These are phyloP conservation scores for Claviceps maximensis DNA, from an alignment of 2,329 filamentous ascomycete species.

Conservation along the genomic window DNA sequence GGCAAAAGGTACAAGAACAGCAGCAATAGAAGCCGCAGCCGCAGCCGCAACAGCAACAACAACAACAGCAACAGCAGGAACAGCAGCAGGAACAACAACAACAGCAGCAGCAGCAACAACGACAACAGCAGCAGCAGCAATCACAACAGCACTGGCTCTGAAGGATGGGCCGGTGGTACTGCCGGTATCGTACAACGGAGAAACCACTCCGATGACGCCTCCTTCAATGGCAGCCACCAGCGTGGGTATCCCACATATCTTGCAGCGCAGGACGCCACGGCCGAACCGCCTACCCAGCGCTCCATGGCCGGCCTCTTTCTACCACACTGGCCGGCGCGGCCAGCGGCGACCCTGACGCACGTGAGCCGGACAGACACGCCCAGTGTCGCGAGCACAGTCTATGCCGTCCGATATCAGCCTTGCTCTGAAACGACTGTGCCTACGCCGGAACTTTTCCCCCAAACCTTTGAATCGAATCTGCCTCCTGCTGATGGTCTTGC, in stretches of 20 bases:
- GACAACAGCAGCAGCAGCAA: neutral
- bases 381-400: slow-evolving; percentile 51
- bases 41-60: slow-evolving; percentile 16
- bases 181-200: neutral
- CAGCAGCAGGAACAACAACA: slow-evolving; percentile 11
- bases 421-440: slow-evolving; percentile 37
- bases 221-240: slow-evolving; percentile 14
- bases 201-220: neutral
- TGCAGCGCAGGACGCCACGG: slow-evolving; percentile 8
- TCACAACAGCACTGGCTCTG: neutral
- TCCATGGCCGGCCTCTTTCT: slow-evolving; percentile 26
- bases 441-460: slow-evolving; percentile 27
- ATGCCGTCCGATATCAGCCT: slow-evolving; percentile 48
- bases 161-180: too few species aligned
- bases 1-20: slow-evolving; percentile 14
- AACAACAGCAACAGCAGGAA: slow-evolving; percentile 14
- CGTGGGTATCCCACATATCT: slow-evolving; percentile 11
- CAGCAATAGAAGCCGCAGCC: slow-evolving; percentile 14
- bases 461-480: slow-evolving; percentile 25
- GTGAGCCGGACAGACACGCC: slow-evolving; percentile 49
- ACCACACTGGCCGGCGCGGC: slow-evolving; percentile 44
- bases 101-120: slow-evolving; percentile 4
- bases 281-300: slow-evolving; percentile 15
- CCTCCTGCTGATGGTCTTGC: neutral
- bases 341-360: slow-evolving; percentile 40